Base-by-base conservation (phyloP, 1,284 basidiomycete species). In the Ustilago sp. region DNA sequence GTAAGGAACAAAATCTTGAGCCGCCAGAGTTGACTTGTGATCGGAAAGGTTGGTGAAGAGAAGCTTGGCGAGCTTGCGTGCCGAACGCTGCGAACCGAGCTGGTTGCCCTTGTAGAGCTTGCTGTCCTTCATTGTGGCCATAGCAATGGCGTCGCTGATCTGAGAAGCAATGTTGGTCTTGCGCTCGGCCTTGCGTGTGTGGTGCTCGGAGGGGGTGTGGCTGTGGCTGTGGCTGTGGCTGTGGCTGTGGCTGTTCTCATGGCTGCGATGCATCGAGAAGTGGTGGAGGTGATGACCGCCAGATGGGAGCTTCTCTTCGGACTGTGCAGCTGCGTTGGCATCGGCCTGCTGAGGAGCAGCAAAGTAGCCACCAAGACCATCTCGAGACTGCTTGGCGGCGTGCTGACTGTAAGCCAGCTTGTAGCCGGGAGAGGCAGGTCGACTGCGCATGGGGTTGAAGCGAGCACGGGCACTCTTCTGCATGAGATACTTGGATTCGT, bases 61-160 rank as follows among this genome's bases (percentile, higher is more conserved):
- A 82, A 93, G 92, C 76, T 89, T 89, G 12, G 93, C 93, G 34
- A 94, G 87, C 80, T 89, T 90, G 63, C 92, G 88, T 1, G 93
- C 93, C 3, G 92, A 93, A 74, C 90, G 88, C 68, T 92, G 86
- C 35, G 89, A 89, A 51, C 82, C 80, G 31, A 74, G 48, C 56
- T 62, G 58, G 28, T 56, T 76, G 39, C 77, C 68, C 59, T 83
- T 77, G 68, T 82, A 85, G 8, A 84, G 72, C 63, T 77, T 80
- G 38, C 81, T 77, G 68, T 84, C 77, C 74, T 86, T 86, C 51
- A 85, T 68, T 13, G 86, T 83, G 11, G 83, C 86, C 59, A 77
- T 79, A 45, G 83, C 79, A 35, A 84, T 69, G 8, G 80, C 80
- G 2, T 82, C 79, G 36, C 77, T 79, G 59, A 82, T 80, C 59